Evolutionary conservation across 2,329 filamentous ascomycete species (phyloP).

Genomic region (Epichloe sylvatica): DNA sequence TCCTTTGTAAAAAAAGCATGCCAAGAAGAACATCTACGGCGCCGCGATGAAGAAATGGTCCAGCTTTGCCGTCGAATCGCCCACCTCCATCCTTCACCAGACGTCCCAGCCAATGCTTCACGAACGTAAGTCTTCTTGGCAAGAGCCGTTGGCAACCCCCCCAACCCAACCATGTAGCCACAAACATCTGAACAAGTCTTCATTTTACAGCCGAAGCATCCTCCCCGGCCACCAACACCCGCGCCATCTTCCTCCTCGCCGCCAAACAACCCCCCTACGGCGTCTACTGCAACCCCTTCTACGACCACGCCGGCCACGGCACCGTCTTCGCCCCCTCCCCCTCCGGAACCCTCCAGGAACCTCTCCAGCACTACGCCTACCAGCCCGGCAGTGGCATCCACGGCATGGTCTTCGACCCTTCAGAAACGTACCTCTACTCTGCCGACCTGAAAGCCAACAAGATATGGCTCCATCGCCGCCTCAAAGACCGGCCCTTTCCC

Average conservation of each 20-base stretch:
- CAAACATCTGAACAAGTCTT: too few relatives aligned
- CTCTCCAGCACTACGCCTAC: constrained; percentile 62
- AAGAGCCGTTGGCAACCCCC: too few relatives aligned
- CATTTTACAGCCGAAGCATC: constrained; percentile 47
- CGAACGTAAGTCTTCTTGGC: constrained; percentile 42
- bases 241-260: constrained; percentile 78
- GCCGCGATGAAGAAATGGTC: constrained; percentile 91
- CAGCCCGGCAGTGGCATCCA: constrained; percentile 59
- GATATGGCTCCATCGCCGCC: constrained; percentile 73
- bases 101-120: constrained; percentile 62
- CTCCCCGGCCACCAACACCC: constrained; percentile 61
- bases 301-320: constrained; percentile 68
- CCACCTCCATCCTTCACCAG: constrained; percentile 62
- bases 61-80: constrained; percentile 62
- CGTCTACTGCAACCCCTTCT: constrained; percentile 86
- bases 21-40: constrained; percentile 73
- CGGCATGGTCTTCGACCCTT: constrained; percentile 67
- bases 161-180: too few relatives aligned
- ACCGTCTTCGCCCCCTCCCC: constrained; percentile 56
- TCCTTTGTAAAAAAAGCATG: constrained; percentile 39
- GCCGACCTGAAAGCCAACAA: constrained; percentile 67
- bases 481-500: constrained; percentile 14
- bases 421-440: constrained; percentile 63
- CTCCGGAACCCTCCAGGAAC: constrained; percentile 42
- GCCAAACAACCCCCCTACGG: constrained; percentile 63